Evolutionary conservation across 164 flowering plant genomes (phyloP), one percentile per base, ranked within the genome.

Genomic region (Sextonia rubra): DNA sequence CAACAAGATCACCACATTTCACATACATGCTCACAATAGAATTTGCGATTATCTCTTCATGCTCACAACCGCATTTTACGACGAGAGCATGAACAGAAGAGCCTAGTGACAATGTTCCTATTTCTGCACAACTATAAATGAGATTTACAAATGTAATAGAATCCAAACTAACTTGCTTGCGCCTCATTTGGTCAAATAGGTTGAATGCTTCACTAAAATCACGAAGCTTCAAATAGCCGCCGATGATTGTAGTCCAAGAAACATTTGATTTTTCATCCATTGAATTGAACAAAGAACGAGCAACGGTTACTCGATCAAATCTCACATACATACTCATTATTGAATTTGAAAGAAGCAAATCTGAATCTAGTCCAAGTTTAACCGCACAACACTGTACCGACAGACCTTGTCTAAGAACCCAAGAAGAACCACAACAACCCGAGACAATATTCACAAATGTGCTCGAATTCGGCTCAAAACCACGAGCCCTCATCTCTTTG

Each of bases 181-280:
- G 66, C 25, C 72, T 75, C 82, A 81, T 81, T 74, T 72, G 72
- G 27, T 73, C 64, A 60, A 79, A 81, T 24, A 74, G 29, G 67
- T n/a, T 5, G 52, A 83, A 81, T 9, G 69, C 78, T 68, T 74
- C 73, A 22, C 18, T 64, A 55, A 76, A 72, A 70, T 78, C 62
- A 52, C 78, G 81, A 15, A 30, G 60, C 48, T 69, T 67, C 17
- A 73, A 65, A 68, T 72, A 78, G 2, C 80, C 84, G 11, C 80
- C 77, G 24, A 81, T 69, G 4, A 83, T 69, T n/a, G 77, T 76
- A 5, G 86, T 81, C 86, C 86, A 83, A 26, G 86, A 77, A 69
- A 83, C 65, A 11, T 68, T 64, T 0, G 84, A 77, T 72, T 68
- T 81, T 69, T 77, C 80, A 47, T 2, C 49, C 80, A 83, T 77